Percentiles rank a stretch among this genome's conserved stretches.
Evolutionary conservation across 2,329 filamentous ascomycete genomes (phyloP).

Genomic region (Aspergillus chevalieri): DNA sequence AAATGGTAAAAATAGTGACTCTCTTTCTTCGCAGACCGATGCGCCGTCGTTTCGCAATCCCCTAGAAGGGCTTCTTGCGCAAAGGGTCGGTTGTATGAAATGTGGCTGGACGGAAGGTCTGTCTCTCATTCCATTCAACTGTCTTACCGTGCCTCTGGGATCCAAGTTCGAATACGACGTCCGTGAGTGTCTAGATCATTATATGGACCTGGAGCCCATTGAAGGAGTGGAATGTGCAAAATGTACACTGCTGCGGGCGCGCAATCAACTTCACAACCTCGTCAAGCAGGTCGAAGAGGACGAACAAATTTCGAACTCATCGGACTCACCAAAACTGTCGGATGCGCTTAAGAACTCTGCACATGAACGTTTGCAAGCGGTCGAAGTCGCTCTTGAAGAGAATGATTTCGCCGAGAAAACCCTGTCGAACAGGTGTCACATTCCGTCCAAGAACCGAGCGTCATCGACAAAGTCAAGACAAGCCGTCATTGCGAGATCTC

Average conservation of each 20-base stretch:
- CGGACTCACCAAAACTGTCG: conserved; percentile 21
- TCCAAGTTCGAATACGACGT: conserved; percentile 61
- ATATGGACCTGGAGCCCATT: conserved; percentile 77
- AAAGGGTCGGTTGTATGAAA: conserved; percentile 77
- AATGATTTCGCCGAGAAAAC: conserved; percentile 72
- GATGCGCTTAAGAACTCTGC: conserved; percentile 38
- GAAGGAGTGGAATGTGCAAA: conserved; percentile 86
- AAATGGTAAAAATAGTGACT: conserved; percentile 8
- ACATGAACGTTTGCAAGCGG: conserved; percentile 54
- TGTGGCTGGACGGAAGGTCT: conserved; percentile 86
- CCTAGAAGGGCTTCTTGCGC: conserved; percentile 78
- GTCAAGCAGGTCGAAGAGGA: conserved; percentile 38
- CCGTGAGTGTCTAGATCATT: conserved; percentile 73
- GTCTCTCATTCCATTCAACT: conserved; percentile 89
- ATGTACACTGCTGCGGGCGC: conserved; percentile 67
- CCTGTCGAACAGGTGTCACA: conserved; percentile 58
- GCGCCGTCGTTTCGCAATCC: conserved; percentile 57
- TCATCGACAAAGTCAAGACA: conserved; percentile 83
- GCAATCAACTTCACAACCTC: conserved; percentile 48
- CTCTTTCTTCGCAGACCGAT: conserved; percentile 11
- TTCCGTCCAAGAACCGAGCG: conserved; percentile 61
- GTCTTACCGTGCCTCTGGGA: conserved; percentile 77
- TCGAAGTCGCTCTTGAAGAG: conserved; percentile 66
- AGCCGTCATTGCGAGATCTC: conserved; percentile 74
- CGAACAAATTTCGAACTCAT: conserved; percentile 13